phyloP scores from a whole-genome alignment of 2,329 filamentous ascomycete species.

The Metarhizium album region DNA sequence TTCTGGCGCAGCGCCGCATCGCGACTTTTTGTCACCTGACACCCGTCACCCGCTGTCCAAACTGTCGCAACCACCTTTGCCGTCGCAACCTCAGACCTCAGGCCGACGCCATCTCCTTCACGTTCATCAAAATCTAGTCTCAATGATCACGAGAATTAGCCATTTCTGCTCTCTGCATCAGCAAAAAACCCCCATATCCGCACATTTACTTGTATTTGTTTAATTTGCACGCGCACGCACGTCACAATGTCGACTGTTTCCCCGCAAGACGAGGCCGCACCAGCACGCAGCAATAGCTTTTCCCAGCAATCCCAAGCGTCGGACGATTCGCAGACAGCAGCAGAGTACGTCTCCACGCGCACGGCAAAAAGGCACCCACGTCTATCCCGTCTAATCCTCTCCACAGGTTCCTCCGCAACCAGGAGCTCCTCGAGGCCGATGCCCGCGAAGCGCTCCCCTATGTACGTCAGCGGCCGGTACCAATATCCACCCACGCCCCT shows the following conservation, averaged over 20 bases:
- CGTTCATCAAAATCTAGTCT: neutral
- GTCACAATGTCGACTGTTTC: slow-evolving; percentile 26
- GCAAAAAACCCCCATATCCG: neutral
- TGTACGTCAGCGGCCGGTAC: slow-evolving; percentile 36
- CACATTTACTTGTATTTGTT: neutral
- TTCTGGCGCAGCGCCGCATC: neutral
- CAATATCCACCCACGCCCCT: slow-evolving; percentile 2
- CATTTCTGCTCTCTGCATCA: neutral
- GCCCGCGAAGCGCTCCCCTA: slow-evolving; percentile 92
- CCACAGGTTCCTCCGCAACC: slow-evolving; percentile 73
- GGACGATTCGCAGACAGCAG: slow-evolving; percentile 59
- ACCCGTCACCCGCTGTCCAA: neutral
- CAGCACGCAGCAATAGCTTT: slow-evolving; percentile 44
- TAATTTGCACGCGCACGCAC: neutral
- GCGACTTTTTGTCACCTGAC: neutral
- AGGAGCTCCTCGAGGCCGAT: slow-evolving; percentile 86
- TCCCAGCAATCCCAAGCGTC: slow-evolving; percentile 46
- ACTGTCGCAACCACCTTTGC: neutral
- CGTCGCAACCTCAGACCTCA: too few species aligned
- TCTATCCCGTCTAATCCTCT: neutral
- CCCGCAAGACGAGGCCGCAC: slow-evolving; percentile 14
- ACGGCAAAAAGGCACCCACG: neutral
- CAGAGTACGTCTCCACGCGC: slow-evolving; percentile 40
- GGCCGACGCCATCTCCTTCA: neutral
- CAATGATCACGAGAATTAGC: neutral